These are phyloP conservation scores for Colletotrichum ledebouriae DNA, from an alignment of 2,329 filamentous ascomycete genomes.

Conservation along the genomic window DNA sequence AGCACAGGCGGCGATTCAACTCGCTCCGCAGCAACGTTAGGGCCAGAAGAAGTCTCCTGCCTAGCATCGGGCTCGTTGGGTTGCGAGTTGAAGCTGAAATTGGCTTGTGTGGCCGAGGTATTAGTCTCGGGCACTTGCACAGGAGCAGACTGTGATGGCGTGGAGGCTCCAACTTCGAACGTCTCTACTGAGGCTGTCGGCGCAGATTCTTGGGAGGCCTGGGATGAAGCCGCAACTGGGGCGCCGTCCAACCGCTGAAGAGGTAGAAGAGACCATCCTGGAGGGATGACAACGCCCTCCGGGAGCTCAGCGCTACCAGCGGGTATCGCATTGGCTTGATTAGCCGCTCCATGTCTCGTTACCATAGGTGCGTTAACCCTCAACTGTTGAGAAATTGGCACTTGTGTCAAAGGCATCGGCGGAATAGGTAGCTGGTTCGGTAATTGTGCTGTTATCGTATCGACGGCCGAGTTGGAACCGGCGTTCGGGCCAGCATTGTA, in stretches of 20 bases:
- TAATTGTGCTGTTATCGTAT: not conserved
- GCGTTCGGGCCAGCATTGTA: conserved; percentile 30
- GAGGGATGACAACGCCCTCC: conserved; percentile 73
- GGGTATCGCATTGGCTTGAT: conserved; percentile 65
- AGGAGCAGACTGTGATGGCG: not conserved
- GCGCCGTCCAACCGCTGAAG: conserved; percentile 67
- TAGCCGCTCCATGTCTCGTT: conserved; percentile 61
- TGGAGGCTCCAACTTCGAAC: conserved; percentile 2
- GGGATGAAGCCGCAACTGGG: conserved; percentile 30
- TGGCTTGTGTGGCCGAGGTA: not conserved
- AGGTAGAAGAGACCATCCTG: conserved; percentile 75
- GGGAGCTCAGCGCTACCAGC: conserved; percentile 73
- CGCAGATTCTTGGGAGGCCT: conserved; percentile 45
- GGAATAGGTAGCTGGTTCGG: conserved; percentile 41
- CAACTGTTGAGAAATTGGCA: conserved; percentile 40
- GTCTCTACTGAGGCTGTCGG: conserved; percentile 35
- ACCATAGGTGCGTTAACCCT: conserved; percentile 58
- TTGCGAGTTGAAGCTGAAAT: conserved; percentile 13
- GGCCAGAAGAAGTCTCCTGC: conserved; percentile 20
- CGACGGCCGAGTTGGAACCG: conserved; percentile 43
- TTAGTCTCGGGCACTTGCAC: conserved; percentile 5
- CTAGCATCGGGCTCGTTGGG: conserved; percentile 1
- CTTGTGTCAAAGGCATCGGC: conserved; percentile 31
- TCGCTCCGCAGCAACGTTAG: conserved; percentile 16
- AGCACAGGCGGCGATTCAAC: conserved; percentile 54